These are phyloP conservation scores for Penicillium herquei DNA, from an alignment of 495 filamentous ascomycete species.

Conservation along the genomic window DNA sequence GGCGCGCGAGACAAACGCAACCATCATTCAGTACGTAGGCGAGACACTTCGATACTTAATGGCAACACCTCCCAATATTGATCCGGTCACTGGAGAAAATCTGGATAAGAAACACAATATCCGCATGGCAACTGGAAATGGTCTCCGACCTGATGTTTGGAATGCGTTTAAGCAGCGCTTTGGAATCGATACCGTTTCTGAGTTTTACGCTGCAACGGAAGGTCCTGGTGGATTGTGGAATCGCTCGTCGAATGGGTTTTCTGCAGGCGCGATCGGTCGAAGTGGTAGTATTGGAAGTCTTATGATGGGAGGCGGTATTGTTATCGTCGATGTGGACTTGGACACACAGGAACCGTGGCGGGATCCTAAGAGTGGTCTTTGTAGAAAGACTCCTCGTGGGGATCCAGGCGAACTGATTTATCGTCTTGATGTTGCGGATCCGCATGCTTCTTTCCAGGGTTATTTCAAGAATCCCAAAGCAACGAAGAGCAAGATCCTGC, in stretches of 20 bases:
- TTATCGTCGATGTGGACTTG: constrained; percentile 70
- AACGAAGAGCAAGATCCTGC: constrained; percentile 74
- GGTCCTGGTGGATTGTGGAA: constrained; percentile 74
- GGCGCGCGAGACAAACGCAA: constrained; percentile 68
- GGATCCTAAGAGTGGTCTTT: constrained; percentile 71
- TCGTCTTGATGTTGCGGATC: constrained; percentile 64
- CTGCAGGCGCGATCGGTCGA: constrained; percentile 78
- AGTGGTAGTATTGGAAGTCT: constrained; percentile 61
- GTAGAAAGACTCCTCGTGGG: constrained; percentile 54
- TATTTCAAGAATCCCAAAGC: constrained; percentile 79
- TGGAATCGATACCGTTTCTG: constrained; percentile 71
- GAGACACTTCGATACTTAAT: constrained; percentile 93
- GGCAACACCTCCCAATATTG: constrained; percentile 61
- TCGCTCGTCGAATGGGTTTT: constrained; percentile 68
- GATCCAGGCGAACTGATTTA: constrained; percentile 82
- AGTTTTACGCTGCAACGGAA: constrained; percentile 93
- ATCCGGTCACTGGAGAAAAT: constrained; percentile 64
- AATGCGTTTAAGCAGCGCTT: constrained; percentile 83
- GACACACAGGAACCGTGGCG: constrained; percentile 69
- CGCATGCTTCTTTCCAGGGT: constrained; percentile 71
- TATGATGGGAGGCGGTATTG: constrained; percentile 48
- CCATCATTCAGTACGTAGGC: constrained; percentile 90
- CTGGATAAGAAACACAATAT: constrained; percentile 77
- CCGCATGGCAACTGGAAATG: constrained; percentile 86
- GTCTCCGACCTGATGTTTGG: constrained; percentile 92